Percentiles rank a stretch among this genome's conserved stretches.
phyloP scores from a whole-genome alignment of 495 filamentous ascomycete species.

The Neurospora africana region DNA sequence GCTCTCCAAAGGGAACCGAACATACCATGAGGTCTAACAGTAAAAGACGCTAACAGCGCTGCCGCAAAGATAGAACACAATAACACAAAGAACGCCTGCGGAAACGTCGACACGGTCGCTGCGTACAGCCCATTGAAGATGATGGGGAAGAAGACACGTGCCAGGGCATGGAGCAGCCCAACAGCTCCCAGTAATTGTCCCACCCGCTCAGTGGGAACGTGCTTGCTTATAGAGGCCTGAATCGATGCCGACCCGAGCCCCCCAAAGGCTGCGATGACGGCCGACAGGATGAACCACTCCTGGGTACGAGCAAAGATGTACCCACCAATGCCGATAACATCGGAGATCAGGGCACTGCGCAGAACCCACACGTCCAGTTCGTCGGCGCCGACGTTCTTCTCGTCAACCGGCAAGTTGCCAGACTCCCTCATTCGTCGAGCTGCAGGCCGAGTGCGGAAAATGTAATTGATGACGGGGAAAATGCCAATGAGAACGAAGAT shows the following conservation, averaged over 20 bases:
- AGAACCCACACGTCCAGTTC: conserved; percentile 67
- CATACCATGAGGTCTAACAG: conserved; percentile 66
- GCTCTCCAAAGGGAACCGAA: background rate
- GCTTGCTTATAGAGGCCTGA: conserved; percentile 77
- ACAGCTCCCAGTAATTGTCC: conserved; percentile 80
- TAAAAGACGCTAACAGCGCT: conserved; percentile 53
- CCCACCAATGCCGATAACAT: conserved; percentile 63
- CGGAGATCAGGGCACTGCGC: conserved; percentile 64
- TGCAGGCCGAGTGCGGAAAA: conserved; percentile 47
- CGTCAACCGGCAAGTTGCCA: conserved; percentile 18
- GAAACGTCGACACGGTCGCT: conserved; percentile 61
- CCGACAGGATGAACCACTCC: conserved; percentile 51
- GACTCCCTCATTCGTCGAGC: conserved; percentile 23
- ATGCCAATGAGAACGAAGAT: conserved; percentile 64
- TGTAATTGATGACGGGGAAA: conserved; percentile 58
- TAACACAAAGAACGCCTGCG: conserved; percentile 74
- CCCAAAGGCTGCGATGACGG: conserved; percentile 61
- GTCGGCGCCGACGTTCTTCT: conserved; percentile 60
- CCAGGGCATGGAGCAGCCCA: conserved; percentile 74
- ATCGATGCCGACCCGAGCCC: conserved; percentile 77
- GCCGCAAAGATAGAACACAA: conserved; percentile 56
- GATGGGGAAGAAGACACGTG: conserved; percentile 65
- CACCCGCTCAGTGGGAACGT: conserved; percentile 68
- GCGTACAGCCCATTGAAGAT: conserved; percentile 82
- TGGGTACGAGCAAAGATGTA: conserved; percentile 54